Conservation (phyloP, 2,329 filamentous ascomycete genomes). For the Claviceps sp. region DNA sequence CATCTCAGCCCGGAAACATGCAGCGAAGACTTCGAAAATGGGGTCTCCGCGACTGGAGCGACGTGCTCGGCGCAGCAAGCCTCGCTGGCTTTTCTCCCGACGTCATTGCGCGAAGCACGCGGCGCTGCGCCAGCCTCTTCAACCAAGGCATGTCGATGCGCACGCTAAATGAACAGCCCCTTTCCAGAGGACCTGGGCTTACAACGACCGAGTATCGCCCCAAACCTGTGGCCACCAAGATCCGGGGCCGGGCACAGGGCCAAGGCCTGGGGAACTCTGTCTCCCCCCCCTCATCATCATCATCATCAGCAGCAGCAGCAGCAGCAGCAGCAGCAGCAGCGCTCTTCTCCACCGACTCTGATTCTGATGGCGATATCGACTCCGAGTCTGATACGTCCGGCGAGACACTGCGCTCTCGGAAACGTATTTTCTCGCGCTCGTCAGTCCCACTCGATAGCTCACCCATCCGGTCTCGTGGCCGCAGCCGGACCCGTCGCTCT, state of each 20-base stretch:
- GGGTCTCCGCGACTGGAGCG: slow-evolving; percentile 65
- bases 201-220: slow-evolving; percentile 18
- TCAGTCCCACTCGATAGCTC: neutral
- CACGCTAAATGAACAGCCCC: slow-evolving; percentile 30
- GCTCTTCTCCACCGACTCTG: slow-evolving; percentile 9
- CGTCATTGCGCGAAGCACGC: slow-evolving; percentile 54
- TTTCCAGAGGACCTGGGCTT: slow-evolving; percentile 11
- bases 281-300: slow-evolving; percentile 9
- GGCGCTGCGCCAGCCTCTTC: slow-evolving; percentile 66
- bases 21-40: slow-evolving; percentile 20
- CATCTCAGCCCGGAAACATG: slow-evolving; percentile 2
- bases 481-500: neutral
- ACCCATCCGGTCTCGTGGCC: slow-evolving; percentile 2
- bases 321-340: too few species aligned
- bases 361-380: slow-evolving; percentile 11
- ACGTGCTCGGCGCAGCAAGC: slow-evolving; percentile 67
- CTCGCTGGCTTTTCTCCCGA: slow-evolving; percentile 54
- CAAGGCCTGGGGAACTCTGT: too few species aligned
- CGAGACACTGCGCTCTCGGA: neutral
- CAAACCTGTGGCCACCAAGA: slow-evolving; percentile 10
- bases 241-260: too few species aligned
- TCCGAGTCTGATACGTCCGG: slow-evolving; percentile 17
- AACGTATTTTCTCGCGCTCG: neutral
- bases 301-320: too few species aligned
- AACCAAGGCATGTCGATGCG: slow-evolving; percentile 54